These are phyloP conservation scores for Populus simonii DNA, from an alignment of 345 rosid genomes.

Conservation along the genomic window DNA sequence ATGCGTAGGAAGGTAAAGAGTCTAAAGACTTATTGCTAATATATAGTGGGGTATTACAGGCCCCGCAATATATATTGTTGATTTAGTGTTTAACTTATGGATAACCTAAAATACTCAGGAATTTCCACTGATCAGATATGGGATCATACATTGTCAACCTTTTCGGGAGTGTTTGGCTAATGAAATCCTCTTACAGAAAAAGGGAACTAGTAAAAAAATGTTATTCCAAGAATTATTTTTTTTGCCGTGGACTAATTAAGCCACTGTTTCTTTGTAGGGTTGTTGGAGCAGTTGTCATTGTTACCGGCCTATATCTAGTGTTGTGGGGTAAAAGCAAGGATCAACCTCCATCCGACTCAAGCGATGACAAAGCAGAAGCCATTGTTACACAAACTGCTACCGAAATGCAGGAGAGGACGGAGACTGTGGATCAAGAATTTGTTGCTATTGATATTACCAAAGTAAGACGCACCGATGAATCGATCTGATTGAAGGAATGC, in stretches of 20 bases:
- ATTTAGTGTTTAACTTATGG: neutral
- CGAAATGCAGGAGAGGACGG: neutral
- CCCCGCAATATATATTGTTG: neutral
- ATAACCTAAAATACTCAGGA: neutral
- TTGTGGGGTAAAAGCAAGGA: constrained; percentile 85
- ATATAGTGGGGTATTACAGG: neutral
- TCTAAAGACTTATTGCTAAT: neutral
- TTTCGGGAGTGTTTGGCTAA: neutral
- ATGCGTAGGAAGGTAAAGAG: constrained; percentile 46
- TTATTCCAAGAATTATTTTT: neutral
- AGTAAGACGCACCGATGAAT: constrained; percentile 8
- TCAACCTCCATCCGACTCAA: constrained; percentile 9
- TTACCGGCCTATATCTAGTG: constrained; percentile 61
- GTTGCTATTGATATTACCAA: constrained; percentile 10
- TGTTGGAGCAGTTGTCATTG: constrained; percentile 62
- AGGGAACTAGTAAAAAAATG: neutral
- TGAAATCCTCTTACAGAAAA: neutral
- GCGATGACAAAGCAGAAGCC: constrained; percentile 1
- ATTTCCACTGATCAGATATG: neutral
- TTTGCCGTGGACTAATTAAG: neutral
- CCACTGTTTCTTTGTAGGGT: constrained; percentile 31
- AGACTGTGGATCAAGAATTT: neutral
- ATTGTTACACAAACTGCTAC: neutral
- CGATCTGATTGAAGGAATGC: constrained; percentile 1
- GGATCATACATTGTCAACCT: neutral